Evolutionary conservation across 768 basidiomycete genomes (phyloP), one percentile per base, ranked within the genome.

Genomic region (Lactarius quietus): DNA sequence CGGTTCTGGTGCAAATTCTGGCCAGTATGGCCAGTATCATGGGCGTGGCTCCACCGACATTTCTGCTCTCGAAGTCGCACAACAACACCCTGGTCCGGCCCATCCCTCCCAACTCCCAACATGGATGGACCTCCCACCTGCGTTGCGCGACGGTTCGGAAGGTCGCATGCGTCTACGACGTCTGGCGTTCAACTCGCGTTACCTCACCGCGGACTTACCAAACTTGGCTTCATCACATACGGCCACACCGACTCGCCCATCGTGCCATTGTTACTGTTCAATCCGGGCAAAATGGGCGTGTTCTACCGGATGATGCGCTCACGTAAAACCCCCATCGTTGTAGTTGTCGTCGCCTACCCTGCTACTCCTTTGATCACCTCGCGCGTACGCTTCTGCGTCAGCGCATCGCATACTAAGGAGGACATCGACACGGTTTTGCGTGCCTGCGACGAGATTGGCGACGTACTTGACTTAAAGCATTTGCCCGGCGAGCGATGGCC

Each of bases 11-110:
- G 20, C 97, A 99, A 76, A 81, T 98, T 70, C 78, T 95, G 57
- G 86, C 96, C 3, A 90, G 90, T 67, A 97, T 96, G 92, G 92
- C 89, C 0, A 93, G 92, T 69, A 98, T 99, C 78, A 98, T 98
- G 95, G 96, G 96, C 33, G 76, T 93, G 65, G 73, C 82, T 14
- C 29, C 65, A 52, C n/a, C 65, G 29, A 66, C 78, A 6, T 74
- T 12, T 71, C 79, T 38, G 23, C 72, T 33, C n/a, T 61, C 14
- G 68, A 71, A 33, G 69, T 72, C 70, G 65, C 66, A 28, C 65
- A 71, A 69, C 82, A 84, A 38, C 82, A 90, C 69, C 89, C 87
- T 2, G 92, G 93, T 45, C 89, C 87, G 20, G 90, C 86, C 0
- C 83, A 90, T 2, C 75, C 82, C 4, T 77, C 82, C 2, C 76